A percentile compares a stretch with the other conserved stretches of the same genome.
Conservation (phyloP, 768 basidiomycete species). For the Kwoniella newhampshirensis region DNA sequence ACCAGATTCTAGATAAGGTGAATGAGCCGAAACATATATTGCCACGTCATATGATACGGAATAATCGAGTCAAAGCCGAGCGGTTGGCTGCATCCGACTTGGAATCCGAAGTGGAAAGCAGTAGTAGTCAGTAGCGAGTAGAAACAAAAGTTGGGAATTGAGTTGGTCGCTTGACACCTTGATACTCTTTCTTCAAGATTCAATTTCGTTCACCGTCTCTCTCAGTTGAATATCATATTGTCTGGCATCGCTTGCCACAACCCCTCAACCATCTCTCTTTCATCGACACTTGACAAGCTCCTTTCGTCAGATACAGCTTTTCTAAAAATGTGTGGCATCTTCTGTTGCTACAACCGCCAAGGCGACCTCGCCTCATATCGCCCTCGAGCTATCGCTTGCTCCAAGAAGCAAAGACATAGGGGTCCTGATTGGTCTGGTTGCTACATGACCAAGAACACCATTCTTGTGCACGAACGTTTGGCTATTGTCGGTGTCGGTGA, state of each 20-base stretch:
- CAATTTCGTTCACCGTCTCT: too few relatives aligned
- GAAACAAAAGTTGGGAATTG: conserved; percentile 5
- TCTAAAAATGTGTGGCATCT: conserved; percentile 80
- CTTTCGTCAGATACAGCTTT: too few relatives aligned
- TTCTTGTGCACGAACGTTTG: conserved; percentile 91
- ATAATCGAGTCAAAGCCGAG: too few relatives aligned
- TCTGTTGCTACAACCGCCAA: conserved; percentile 77
- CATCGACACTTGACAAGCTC: conserved; percentile 1
- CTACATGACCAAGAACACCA: conserved; percentile 73
- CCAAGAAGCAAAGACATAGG: conserved; percentile 85
- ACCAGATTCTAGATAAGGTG: too few relatives aligned
- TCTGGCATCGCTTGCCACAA: neutral
- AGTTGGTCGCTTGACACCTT: neutral
- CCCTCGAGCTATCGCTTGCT: conserved; percentile 74
- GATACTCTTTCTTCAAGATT: too few relatives aligned
- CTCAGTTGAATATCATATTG: too few relatives aligned
- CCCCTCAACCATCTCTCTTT: neutral
- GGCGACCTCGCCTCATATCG: conserved; percentile 67
- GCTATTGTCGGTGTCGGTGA: conserved; percentile 96
- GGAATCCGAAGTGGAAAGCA: too few relatives aligned
- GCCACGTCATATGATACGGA: too few relatives aligned
- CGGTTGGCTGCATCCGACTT: too few relatives aligned
- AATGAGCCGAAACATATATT: too few relatives aligned
- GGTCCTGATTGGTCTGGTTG: conserved; percentile 99
- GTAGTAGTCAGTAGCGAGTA: too few relatives aligned